Evolutionary conservation across 179 eudicot genomes (phyloP), one percentile per base, ranked within the genome.

Genomic region (Vitellaria paradoxa): DNA sequence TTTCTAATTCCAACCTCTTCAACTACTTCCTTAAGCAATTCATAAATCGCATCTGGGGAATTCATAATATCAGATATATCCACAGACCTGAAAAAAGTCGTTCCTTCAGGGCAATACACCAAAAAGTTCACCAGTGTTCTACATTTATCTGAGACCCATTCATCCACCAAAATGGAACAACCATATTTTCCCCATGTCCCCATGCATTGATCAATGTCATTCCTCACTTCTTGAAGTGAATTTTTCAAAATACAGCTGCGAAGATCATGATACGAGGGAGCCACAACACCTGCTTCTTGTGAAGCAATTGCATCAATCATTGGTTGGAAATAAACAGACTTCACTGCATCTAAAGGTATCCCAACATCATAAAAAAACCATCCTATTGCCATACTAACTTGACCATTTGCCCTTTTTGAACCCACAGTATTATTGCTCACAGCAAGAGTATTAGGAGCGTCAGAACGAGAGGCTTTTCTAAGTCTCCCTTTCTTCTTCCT

Each of bases 271-370:
- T 85, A 89, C 42, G 93, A 76, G 65, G 97, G 99, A 20, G 86
- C 91, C 65, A 77, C 79, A 62, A 86, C 82, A 21, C 88, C 88
- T 20, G 82, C 21, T 61, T 93, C 94, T 67, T 88, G 91, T 9
- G 90, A 89, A 83, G 97, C 88, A 80, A 96, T 89, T 20, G 91
- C 89, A 80, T 93, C 96, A 76, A 91, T 67, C 99, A 96, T 93
- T 4, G 91, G 91, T 78, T 89, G 96, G 79, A 96, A 96, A 83
- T 90, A 91, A n/a, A 83, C 85, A 1, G 99, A 96, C 66, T 88
- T 93, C 63, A 87, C 94, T 55, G 92, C 90, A 84, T 88, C 90
- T 30, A 82, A 68, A 74, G 97, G 88, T 66, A 92, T 78, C 72
- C 98, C 97, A 69, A 83, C 89, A 78, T 93, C 93, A 71, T 85